Evolutionary conservation across 805 yeast species (phyloP), one percentile per base, ranked within the genome.

Genomic region (Cyberlindnera suaveolens): DNA sequence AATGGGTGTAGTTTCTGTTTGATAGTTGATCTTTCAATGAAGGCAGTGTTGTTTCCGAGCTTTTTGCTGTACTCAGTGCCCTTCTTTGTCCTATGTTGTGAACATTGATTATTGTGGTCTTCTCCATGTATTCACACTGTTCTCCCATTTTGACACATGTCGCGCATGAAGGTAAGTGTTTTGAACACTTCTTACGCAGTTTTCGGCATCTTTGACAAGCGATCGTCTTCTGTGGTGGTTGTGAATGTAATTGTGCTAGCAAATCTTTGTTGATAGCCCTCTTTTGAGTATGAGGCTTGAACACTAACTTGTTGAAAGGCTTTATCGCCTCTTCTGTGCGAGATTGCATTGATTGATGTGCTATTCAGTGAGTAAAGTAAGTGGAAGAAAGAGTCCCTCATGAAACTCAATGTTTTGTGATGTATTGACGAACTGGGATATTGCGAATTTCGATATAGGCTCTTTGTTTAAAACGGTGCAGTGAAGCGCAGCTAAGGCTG

Each of bases 101-200:
- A 23, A 23, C 27, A 23, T 23, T 23, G 27, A 23, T 23, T 23
- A 19, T 19, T 35, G 31, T 54, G 51, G 17, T 58, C 61, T 26
- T 26, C 18, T 36, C 38, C 13, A 53, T 47, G 29, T 58, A 60
- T 20, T 49, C 47, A 41, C 64, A 60, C 14, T 55, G 54, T 17
- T 55, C 56, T 16, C 69, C 67, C 41, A 75, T 70, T 47, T 70
- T 70, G 41, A 70, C 61, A 51, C 78, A 74, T 39, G 74, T 74
- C 31, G 66, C 62, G 56, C 79, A 74, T 17, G 68, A 70, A 1
- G 78, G 78, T 33, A 62, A 63, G 43, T 70, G 75, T 49, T 73
- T 76, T 44, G 74, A 76, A 54, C 78, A 73, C 49, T 72, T 73
- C 65, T 72, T 70, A 50, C 73, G 74, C 11, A 56, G 45, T 20